phyloP scores from a whole-genome alignment of 1,139 yeast genomes.

The Yamadazyma aaseri region DNA sequence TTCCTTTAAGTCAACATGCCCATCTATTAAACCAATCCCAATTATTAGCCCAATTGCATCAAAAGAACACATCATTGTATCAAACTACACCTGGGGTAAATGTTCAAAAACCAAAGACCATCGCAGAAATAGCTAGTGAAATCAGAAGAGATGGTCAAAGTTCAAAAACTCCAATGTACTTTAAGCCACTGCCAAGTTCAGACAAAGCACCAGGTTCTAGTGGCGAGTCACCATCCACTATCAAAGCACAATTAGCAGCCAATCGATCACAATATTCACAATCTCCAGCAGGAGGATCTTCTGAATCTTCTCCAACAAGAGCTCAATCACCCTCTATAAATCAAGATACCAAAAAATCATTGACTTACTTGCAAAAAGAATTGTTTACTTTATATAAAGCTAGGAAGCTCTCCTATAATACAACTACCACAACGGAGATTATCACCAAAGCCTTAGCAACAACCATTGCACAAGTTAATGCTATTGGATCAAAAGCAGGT shows the following conservation, averaged over 20 bases:
- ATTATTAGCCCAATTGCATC: slow-evolving; percentile 23
- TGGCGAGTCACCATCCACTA: slow-evolving; percentile 21
- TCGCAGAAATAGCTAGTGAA: slow-evolving; percentile 57
- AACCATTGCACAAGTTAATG: slow-evolving; percentile 86
- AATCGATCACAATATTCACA: slow-evolving; percentile 34
- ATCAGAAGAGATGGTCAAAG: slow-evolving; percentile 40
- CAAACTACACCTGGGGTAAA: slow-evolving; percentile 5
- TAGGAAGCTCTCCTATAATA: slow-evolving; percentile 61
- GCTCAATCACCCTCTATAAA: slow-evolving; percentile 34
- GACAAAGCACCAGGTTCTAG: slow-evolving; percentile 1
- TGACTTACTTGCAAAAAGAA: slow-evolving; percentile 70
- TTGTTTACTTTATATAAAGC: slow-evolving; percentile 67
- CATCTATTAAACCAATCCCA: slow-evolving; percentile 25
- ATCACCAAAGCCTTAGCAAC: slow-evolving; percentile 91
- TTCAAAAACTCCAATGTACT: slow-evolving; percentile 36
- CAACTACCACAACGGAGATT: slow-evolving; percentile 72
- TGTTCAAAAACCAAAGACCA: slow-evolving; percentile 44
- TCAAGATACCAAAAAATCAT: slow-evolving; percentile 60
- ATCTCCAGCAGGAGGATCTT: slow-evolving; percentile 17
- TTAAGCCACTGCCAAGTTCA: slow-evolving; percentile 25
- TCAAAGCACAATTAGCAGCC: slow-evolving; percentile 56
- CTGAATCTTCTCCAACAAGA: slow-evolving; percentile 17
- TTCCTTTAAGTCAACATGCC: slow-evolving; percentile 18
- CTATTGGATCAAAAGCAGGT: slow-evolving; percentile 83
- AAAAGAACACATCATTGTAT: slow-evolving; percentile 13